Conservation (phyloP, 345 rosid genomes). For the Populus pruinosa region DNA sequence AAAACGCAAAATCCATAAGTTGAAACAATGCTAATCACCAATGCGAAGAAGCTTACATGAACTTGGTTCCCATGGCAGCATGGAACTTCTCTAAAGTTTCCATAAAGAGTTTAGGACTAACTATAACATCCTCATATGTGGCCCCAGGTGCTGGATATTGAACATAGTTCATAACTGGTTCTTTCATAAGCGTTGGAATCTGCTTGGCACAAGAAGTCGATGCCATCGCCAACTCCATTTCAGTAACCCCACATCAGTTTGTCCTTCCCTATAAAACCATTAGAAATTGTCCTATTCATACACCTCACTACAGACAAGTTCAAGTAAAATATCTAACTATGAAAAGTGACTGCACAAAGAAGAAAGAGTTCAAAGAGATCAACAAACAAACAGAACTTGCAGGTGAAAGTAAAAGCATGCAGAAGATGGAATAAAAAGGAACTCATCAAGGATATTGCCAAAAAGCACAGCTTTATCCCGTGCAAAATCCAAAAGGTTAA, state of each 20-base stretch:
- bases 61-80: slow-evolving; percentile 76
- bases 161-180: slow-evolving; percentile 29
- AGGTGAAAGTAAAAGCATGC: slow-evolving; percentile 14
- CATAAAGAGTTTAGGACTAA: slow-evolving; percentile 59
- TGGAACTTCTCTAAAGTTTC: slow-evolving; percentile 73
- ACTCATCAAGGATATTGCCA: slow-evolving; percentile 8
- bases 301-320: slow-evolving; percentile 18
- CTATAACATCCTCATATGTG: slow-evolving; percentile 63
- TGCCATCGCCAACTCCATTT: slow-evolving; percentile 54
- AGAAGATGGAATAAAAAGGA: slow-evolving; percentile 3
- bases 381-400: slow-evolving; percentile 12
- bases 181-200: slow-evolving; percentile 47
- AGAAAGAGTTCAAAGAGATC: neutral
- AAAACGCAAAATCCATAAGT: neutral
- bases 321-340: neutral
- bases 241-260: slow-evolving; percentile 11
- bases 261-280: slow-evolving; percentile 24
- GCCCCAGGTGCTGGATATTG: slow-evolving; percentile 62
- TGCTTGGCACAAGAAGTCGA: slow-evolving; percentile 77
- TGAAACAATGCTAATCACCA: neutral
- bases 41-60: slow-evolving; percentile 51
- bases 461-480: neutral
- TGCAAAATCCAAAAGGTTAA: slow-evolving; percentile 7
- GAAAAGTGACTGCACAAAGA: neutral
- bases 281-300: slow-evolving; percentile 10